Evolutionary conservation across 208 protist genomes (phyloP).

Genomic region (Leishmania turanica): DNA sequence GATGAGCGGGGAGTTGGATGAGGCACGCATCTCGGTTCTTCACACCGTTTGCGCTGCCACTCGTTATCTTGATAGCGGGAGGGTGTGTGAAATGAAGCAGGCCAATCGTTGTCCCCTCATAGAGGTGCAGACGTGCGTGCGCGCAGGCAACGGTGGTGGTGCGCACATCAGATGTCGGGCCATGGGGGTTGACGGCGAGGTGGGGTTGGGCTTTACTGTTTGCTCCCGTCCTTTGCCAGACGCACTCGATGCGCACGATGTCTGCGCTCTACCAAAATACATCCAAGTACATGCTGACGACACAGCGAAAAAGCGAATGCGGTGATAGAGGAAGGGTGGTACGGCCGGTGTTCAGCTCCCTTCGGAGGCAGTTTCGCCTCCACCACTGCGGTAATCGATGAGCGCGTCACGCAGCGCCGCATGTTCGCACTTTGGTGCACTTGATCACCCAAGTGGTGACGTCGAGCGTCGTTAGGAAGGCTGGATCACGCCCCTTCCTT

Average conservation of each 20-base stretch:
- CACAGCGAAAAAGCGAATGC: neutral
- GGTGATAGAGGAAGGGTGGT: no score
- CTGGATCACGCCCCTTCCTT: neutral
- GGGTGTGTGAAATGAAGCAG: neutral
- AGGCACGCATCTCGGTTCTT: neutral
- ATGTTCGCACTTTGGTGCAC: neutral
- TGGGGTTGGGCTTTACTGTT: neutral
- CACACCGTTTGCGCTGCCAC: neutral
- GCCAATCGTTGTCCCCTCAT: neutral
- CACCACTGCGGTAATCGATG: neutral
- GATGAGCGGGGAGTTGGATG: neutral
- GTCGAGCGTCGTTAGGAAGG: neutral
- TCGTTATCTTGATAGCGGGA: neutral
- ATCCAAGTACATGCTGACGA: neutral
- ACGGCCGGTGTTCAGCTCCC: neutral
- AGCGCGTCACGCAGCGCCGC: neutral
- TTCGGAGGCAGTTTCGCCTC: no score
- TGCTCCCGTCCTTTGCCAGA: neutral
- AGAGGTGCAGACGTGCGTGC: neutral
- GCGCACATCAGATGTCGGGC: neutral
- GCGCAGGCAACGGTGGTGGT: neutral
- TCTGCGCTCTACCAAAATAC: neutral
- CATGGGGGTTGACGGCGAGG: neutral
- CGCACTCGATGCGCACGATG: neutral
- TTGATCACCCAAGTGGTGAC: neutral